phyloP scores from a whole-genome alignment of 2,329 filamentous ascomycete genomes.

The Conoideocrella luteorostrata region DNA sequence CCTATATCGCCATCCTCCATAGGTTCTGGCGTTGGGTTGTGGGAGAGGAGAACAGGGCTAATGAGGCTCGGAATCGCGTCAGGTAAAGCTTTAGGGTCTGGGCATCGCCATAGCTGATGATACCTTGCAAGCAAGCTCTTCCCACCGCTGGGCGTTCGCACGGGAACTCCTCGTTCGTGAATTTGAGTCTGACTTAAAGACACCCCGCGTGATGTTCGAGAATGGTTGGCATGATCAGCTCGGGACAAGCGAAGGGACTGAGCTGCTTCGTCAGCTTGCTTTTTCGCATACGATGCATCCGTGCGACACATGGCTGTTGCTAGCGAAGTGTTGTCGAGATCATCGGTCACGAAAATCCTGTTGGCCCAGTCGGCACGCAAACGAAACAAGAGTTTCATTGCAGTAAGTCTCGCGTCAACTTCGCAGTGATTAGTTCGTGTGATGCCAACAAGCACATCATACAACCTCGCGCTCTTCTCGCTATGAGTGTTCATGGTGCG shows the following conservation, averaged over 20 bases:
- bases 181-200: slow-evolving; percentile 44
- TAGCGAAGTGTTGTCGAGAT: slow-evolving; percentile 66
- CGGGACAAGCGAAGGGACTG: slow-evolving; percentile 37
- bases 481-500: slow-evolving; percentile 61
- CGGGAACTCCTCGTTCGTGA: slow-evolving; percentile 34
- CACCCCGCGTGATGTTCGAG: slow-evolving; percentile 41
- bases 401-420: slow-evolving; percentile 63
- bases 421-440: slow-evolving; percentile 54
- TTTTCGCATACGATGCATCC: slow-evolving; percentile 44
- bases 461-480: slow-evolving; percentile 57
- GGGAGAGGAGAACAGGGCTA: slow-evolving; percentile 46
- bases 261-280: slow-evolving; percentile 44
- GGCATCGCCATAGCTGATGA: slow-evolving; percentile 51
- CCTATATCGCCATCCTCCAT: slow-evolving; percentile 10
- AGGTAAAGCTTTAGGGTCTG: slow-evolving; percentile 50
- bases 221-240: slow-evolving; percentile 32
- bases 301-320: slow-evolving; percentile 66
- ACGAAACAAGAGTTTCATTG: slow-evolving; percentile 74
- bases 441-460: slow-evolving; percentile 57
- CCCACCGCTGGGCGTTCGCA: slow-evolving; percentile 35
- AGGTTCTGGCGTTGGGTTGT: slow-evolving; percentile 5
- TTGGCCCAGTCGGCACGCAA: slow-evolving; percentile 77
- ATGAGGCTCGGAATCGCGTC: slow-evolving; percentile 37
- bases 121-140: slow-evolving; percentile 29
- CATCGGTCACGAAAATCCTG: slow-evolving; percentile 63